Base-by-base conservation (phyloP, 139 green algal genomes). In the Picocystis salinarum region DNA sequence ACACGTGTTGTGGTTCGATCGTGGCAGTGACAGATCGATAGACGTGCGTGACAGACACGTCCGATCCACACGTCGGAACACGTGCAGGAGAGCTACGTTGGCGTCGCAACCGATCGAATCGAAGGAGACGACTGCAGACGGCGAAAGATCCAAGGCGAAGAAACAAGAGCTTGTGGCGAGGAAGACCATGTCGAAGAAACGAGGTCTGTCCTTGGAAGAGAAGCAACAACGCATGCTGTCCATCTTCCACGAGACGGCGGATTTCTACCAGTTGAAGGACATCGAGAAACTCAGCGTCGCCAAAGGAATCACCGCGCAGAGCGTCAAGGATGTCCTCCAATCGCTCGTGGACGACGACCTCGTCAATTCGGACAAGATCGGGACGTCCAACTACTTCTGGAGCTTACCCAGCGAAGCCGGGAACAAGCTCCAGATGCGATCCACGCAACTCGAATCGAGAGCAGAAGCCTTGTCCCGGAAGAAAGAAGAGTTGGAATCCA, bases 381-480 rank as follows among this genome's bases (percentile, higher is more conserved):
- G 77, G 23, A 56, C 46, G 24, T 70, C 51, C 20, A 89, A 85
- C 46, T 89, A 75, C 51, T 83, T 74, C 41, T 89, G 77, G 77
- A 62, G 42, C 2, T 88, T 88, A 45, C 70, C 73, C 0, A 58
- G 53, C 6, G 76, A 86, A 30, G 66, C 66, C 4, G 66, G 64
- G 4, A 67, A 73, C 13, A 76, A 74, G 59, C 47, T 80, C 18
- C 17, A 24, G 3, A 22, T 58, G 40, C 26, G 46, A 22, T 20
- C 67, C 30, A 23, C 25, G 4, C 34, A 50, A 28, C 46, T 69
- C 1, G 5, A 47, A 19, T 34, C 50, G 4, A 24, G 37, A 1
- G n/a, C 37, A 24, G 10, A 41, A 61, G 27, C 17, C 40, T 7
- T 44, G 7, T 28, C 7, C 20, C 9, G 36, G 20, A 20, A 44